Base-by-base conservation (phyloP, 1,284 basidiomycete genomes). In the Pisolithus thermaeus region DNA sequence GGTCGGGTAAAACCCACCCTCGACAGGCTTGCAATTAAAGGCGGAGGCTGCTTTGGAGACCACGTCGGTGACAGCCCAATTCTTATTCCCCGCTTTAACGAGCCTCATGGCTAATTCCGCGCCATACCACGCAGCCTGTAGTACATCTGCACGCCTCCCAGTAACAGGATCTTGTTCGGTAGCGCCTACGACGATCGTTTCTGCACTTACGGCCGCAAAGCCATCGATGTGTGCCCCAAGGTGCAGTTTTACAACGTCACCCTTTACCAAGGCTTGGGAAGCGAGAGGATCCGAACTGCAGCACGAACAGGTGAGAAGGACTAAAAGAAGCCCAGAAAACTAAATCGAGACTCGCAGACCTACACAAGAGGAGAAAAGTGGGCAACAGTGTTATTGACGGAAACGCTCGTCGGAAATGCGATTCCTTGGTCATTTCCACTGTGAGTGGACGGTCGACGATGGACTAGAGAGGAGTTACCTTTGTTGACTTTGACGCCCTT, bases 171-270 rank as follows among this genome's bases (percentile, higher is more conserved):
- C 76, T 53, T 80, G 72, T 23, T 76, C 72, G 50, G 84, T 82
- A 45, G 89, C 85, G 46, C 91, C 90, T 39, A 98, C 83, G 55
- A 93, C 80, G 62, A 97, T 71, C 40, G 94, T 98, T 75, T 99
- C 96, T 52, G 92, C 96, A 63, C 82, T 82, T 67, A 95, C 82
- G 51, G 90, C 80, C 22, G 92, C 90, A 66, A 87, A 93, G 55
- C 92, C 96, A 70, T 99, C 96, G 70, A 99, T 95, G 69, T 98
- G 96, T 35, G 95, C 92, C 53, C 96, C 96, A 57, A 97, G 76
- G 72, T 96, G 91, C 58, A 99, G 75, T 75, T 98, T 98, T 63
- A 98, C 96, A 51, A 98, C 86, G 67, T 99, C 96, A 58, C 86
- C 85, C 61, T 92, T 90, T 52, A 84, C 86, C 59, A 99, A 80